Conservation (phyloP, 108 stramenopile species). For the Fragilaria crotonensis region DNA sequence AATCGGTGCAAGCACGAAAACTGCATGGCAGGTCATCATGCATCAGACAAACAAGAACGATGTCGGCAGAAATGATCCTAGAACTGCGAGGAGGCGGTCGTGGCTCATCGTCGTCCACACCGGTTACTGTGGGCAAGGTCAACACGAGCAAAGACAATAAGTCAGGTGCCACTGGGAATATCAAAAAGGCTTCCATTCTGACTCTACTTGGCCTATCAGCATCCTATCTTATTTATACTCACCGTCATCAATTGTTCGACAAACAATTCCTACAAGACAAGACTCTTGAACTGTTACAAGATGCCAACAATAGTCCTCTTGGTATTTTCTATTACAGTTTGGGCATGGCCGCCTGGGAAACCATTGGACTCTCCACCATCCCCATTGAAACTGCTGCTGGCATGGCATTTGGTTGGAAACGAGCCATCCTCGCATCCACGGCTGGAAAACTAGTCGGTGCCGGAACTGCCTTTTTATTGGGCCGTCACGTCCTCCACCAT, state of each 20-base stretch:
- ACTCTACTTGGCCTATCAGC: no score
- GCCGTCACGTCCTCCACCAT: constrained; percentile 35
- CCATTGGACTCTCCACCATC: constrained; percentile 38
- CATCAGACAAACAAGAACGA: no score
- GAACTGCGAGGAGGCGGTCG: no score
- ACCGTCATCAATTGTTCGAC: neutral
- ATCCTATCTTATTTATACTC: no score
- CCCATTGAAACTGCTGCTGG: constrained; percentile 55
- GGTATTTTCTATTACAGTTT: constrained; percentile 13
- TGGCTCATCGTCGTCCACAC: neutral
- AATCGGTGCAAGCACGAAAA: no score
- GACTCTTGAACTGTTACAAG: neutral
- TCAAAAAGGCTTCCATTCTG: no score
- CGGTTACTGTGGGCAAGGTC: no score
- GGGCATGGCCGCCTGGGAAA: constrained; percentile 40
- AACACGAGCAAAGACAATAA: no score
- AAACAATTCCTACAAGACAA: neutral
- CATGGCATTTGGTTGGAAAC: constrained; percentile 45
- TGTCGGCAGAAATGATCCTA: no score
- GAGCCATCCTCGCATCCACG: constrained; percentile 25
- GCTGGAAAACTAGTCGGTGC: constrained; percentile 65
- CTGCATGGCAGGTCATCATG: no score
- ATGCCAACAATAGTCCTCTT: neutral
- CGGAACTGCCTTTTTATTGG: constrained; percentile 43
- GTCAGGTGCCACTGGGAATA: no score